Evolutionary conservation across 257 asterid species (phyloP), one percentile per base, ranked within the genome.

Genomic region (Galeopsis tetrahit): DNA sequence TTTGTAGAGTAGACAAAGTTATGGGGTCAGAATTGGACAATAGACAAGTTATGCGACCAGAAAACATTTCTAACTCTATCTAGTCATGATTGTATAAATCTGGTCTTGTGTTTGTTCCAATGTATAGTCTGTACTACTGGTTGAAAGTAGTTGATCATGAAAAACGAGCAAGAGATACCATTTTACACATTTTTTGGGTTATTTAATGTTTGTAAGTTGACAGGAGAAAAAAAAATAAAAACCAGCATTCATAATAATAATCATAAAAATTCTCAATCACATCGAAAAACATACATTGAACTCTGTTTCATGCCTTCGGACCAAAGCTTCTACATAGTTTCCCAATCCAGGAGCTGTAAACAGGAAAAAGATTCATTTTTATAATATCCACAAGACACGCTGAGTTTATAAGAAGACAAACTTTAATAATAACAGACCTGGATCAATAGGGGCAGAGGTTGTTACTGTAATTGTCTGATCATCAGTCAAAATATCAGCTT

Each of bases 241-340:
- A 44, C 14, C 51, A 44, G 51, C 51, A 44, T 44, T 2, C 51
- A 44, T 44, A 10, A 44, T 44, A n/a, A n/a, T 44, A 44, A 44
- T 44, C 9, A 44, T 44, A 2, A 44, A 2, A 39, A 39, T 7
- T 39, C 43, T 39, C 43, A 4, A 39, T 39, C 56, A 13, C 10
- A 63, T 48, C 66, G 75, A 44, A 44, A 14, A 5, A 73, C 86
- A 4, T 86, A 95, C 99, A 69, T 82, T 95, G 85, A 95, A 95
- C 72, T 95, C 99, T 53, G 82, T 90, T 75, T 92, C 96, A 38
- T 89, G 98, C 80, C 96, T 87, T 44, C 99, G 86, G 65, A 90
- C 96, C 84, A 95, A 78, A 65, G 99, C 96, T 85, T 95, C 98
- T 56, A 95, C 96, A 59, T 92, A 95, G 88, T 86, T 95, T 53